Base-by-base conservation (phyloP, 352 stramenopile genomes). In the Pythium chondricola region DNA sequence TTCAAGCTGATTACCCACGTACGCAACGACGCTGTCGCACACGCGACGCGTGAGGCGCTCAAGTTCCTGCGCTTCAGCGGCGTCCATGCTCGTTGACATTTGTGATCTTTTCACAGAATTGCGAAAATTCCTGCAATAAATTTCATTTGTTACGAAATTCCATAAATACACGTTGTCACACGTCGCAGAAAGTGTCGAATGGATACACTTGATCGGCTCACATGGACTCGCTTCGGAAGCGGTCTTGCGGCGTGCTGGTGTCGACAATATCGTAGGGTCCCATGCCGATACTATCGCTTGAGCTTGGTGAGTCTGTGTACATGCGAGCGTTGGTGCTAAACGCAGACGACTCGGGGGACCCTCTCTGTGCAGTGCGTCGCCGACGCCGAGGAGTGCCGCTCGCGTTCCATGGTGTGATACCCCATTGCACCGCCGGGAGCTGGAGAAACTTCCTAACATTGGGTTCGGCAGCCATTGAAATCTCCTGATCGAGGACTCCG, bases 361-460 rank as follows among this genome's bases (percentile, higher is more conserved):
- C 36, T 30, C 6, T 21, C 14, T 4, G 39, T 24, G 24, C 16
- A 11, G 6, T 14, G 24, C 27, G 6, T 3, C 39, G 39, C 25
- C 16, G 39, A 4, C 10, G 4, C 4, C 39, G 27, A 2, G 44
- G 24, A n/a, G 16, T 43, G 8, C 11, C 22, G 7, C 20, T 8
- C 2, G 43, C 63, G 16, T 40, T 65, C 67, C 70, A 71, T 11
- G 75, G 67, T 2, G 85, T 69, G 21, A 89, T 57, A 24, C 67
- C 84, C 81, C 81, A 92, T 33, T 88, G 61, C 13, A 92, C 75
- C 40, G 48, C 55, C 32, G 74, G 81, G 4, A 92, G 67, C n/a
- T 75, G 46, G 2, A 92, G 53, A 38, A 92, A 92, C 4, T 61
- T 31, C 1, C 81, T 77, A 13, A 89, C 60, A 25, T 76, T 71